Evolutionary conservation across 371 early-diverging fungal genomes (phyloP), one percentile per base, ranked within the genome.

Genomic region (Homolaphlyctis polyrhiza): DNA sequence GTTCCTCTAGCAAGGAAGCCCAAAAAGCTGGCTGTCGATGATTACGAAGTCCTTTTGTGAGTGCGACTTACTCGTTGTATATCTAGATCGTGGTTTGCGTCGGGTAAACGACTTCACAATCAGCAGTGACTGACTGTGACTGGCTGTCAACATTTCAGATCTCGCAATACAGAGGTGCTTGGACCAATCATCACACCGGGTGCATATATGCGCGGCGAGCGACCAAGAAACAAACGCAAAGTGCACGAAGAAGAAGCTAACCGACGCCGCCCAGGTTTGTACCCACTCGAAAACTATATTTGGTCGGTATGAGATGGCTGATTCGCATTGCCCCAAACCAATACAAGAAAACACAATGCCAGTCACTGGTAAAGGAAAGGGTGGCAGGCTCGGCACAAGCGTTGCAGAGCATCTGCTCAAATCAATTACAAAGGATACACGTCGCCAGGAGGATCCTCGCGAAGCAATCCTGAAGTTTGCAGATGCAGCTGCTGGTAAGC

Each of bases 401-500:
- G 75, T 86, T 50, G 89, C 92, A 11, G 8, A 25, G 28, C 92
- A 93, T 71, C 87, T 89, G 60, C 87, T 95, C 8, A 86, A 95
- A 83, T 88, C 89, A 55, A 73, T 95, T 25, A 83, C 87, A 14
- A 95, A 92, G 70, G 93, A 95, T 70, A 91, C 88, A 8, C 84
- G 86, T 45, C 81, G 79, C 71, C 91, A 91, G 66, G 95, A 93
- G 59, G 98, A 97, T 79, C 98, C 98, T 21, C 83, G 98, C 47
- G 97, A 91, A 61, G 98, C 95, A 13, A 83, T 97, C 66, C 77
- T 97, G 29, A 91, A 85, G 66, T 92, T 93, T 75, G 96, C 97
- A 1, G 82, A 87, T 21, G 79, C 76, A 1, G 93, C 96, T 0
- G 89, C 89, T 58, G 70, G 76, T 78, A 73, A 52, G 65, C 35